Evolutionary conservation across 2,329 filamentous ascomycete species (phyloP), one percentile per base, ranked within the genome.

Genomic region (Aspergillus chevalieri): DNA sequence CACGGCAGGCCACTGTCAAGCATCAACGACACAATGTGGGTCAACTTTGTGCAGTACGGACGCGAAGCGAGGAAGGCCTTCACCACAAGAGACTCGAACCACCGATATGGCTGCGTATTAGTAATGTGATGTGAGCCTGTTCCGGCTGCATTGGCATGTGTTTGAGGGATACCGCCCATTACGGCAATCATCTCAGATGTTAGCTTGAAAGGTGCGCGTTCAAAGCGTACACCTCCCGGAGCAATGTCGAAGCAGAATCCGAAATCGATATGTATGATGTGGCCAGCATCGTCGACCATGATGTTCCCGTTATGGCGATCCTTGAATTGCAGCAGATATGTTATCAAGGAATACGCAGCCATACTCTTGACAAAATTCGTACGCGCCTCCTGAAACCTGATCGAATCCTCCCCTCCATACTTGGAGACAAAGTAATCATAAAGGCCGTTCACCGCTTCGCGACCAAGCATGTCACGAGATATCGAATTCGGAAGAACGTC

Each of bases 171-270:
- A 51, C 91, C 91, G 47, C 93, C 92, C 92, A 99, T 97, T 60
- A 99, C 93, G n/a, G 91, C 89, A 52, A 98, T 81, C 94, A 98
- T 98, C 68, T 99, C 93, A 6, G 84, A 81, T 1, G 93, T 98
- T 48, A 99, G 82, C 74, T 99, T 99, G 79, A 99, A 99, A 0
- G 93, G 93, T 0, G 93, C 93, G 21, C 93, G 86, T 76, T 99
- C 93, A 65, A 99, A 99, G 60, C 91, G 92, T 64, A 98, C 90
- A 52, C 94, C 93, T 44, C 93, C 93, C 0, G 93, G 93, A 1
- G 91, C 93, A 60, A 98, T 97, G 65, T 98, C 94, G 72, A 99
- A 98, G 74, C 92, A 97, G 80, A 98, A 99, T 8, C 93, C 93
- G 65, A 98, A 98, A 69, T 98, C 93, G 59, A 98, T 97, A 74